Base-by-base conservation (phyloP, 257 asterid species). In the Ajuga chamaepitys region DNA sequence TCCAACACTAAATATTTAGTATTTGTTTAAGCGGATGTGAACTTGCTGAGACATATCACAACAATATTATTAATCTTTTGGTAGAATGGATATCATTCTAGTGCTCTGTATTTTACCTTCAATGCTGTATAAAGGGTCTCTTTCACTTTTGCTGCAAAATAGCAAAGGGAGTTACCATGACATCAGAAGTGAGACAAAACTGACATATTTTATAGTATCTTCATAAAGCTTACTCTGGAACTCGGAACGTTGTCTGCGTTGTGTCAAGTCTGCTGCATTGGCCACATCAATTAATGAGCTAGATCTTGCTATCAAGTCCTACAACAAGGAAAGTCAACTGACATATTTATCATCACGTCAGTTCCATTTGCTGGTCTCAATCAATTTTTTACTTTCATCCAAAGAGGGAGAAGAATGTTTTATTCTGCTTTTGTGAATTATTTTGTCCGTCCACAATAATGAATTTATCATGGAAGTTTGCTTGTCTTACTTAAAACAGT, bases 251-350 rank as follows among this genome's bases (percentile, higher is more conserved):
- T 94, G 97, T 70, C 81, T 73, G 52, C 91, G 95, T 75, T 94
- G 89, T 66, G 79, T 94, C 79, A 94, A 77, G 73, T 94, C 99
- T 44, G 97, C 99, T 44, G 95, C 99, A 72, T 82, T 63, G 44
- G 99, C 97, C 71, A 78, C 87, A 80, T 88, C 83, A 30, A 69
- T 63, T 37, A 84, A 73, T 51, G 86, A 79, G 74, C 80, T 73
- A 62, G 95, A 90, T 83, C 96, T 80, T 74, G 82, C 85, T 62
- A 88, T 69, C 74, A 90, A 58, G 74, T 88, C 97, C 99, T 89
- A n/a, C n/a, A n/a, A n/a, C n/a, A 84, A 30, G 67, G 72, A 66
- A 25, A 74, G 37, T 75, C 60, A 74, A 75, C 75, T 76, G 76
- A 71, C 50, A 75, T 77, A 72, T 57, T 82, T 73, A 75, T 71